Percentiles rank a stretch among this genome's conserved stretches.
Evolutionary conservation across 768 basidiomycete genomes (phyloP).

Genomic region (Mycena haematopus): DNA sequence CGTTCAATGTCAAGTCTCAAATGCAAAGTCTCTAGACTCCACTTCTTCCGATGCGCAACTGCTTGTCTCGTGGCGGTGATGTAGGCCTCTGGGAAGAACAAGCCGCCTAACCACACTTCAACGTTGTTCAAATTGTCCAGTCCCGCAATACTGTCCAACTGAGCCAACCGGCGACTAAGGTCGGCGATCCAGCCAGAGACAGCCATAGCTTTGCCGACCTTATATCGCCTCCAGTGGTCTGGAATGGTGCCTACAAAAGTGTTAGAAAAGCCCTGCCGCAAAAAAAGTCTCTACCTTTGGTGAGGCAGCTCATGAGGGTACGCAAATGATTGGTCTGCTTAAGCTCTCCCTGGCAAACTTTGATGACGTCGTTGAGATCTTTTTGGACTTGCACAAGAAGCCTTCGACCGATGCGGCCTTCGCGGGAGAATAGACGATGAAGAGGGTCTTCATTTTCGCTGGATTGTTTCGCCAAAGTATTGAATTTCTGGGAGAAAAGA

Average conservation of each 20-base stretch:
- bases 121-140: conserved; percentile 69
- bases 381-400: conserved; percentile 80
- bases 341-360: conserved; percentile 84
- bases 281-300: conserved; percentile 66
- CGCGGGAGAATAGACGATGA: conserved; percentile 87
- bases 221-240: conserved; percentile 87
- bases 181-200: conserved; percentile 88
- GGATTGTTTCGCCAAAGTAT: conserved; percentile 66
- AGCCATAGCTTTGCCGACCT: conserved; percentile 81
- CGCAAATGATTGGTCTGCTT: conserved; percentile 98
- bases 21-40: conserved; percentile 90
- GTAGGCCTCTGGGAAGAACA: conserved; percentile 97
- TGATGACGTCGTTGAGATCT: conserved; percentile 82
- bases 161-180: conserved; percentile 78
- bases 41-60: conserved; percentile 90
- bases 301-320: conserved; percentile 87
- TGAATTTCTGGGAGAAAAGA: conserved; percentile 57
- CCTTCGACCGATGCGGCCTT: conserved; percentile 79
- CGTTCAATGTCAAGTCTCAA: conserved; percentile 85
- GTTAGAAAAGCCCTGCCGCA: conserved; percentile 19
- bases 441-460: conserved; percentile 84
- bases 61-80: conserved; percentile 95
- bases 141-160: conserved; percentile 75
- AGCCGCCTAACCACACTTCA: conserved; percentile 90
- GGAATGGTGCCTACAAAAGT: conserved; percentile 78